Evolutionary conservation across 2,329 filamentous ascomycete genomes (phyloP).

Genomic region (Fusarium setosum): DNA sequence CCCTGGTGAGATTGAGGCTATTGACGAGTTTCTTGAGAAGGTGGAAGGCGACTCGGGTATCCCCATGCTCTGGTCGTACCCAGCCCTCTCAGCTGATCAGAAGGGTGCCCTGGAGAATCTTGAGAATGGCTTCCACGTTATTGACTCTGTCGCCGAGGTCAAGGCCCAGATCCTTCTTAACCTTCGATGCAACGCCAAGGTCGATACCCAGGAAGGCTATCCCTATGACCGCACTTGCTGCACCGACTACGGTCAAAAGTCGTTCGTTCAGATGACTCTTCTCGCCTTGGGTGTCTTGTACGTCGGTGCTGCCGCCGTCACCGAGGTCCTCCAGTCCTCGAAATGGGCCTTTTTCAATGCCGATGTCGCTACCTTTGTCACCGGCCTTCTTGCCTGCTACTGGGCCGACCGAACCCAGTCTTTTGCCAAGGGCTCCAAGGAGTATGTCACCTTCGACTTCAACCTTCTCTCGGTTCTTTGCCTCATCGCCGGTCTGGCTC

Average conservation of each 20-base stretch:
- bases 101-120: slow-evolving; percentile 32
- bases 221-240: slow-evolving; percentile 65
- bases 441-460: slow-evolving; percentile 37
- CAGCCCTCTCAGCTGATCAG: slow-evolving; percentile 22
- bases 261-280: slow-evolving; percentile 37
- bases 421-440: slow-evolving; percentile 42
- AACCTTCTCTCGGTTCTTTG: slow-evolving; percentile 30
- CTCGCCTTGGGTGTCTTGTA: slow-evolving; percentile 32
- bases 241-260: slow-evolving; percentile 53
- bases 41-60: slow-evolving; percentile 29
- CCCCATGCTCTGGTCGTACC: slow-evolving; percentile 34
- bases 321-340: slow-evolving; percentile 21
- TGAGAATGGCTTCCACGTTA: slow-evolving; percentile 45
- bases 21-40: slow-evolving; percentile 31
- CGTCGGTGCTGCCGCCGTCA: slow-evolving; percentile 26
- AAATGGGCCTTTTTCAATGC: slow-evolving; percentile 31
- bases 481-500: slow-evolving; percentile 23
- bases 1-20: slow-evolving; percentile 22
- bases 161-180: slow-evolving; percentile 61
- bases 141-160: slow-evolving; percentile 41
- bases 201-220: slow-evolving; percentile 46
- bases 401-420: slow-evolving; percentile 45
- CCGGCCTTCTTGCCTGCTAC: slow-evolving; percentile 42
- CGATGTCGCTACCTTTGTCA: slow-evolving; percentile 37
- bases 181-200: slow-evolving; percentile 62